Percentiles rank a stretch among this genome's conserved stretches.
Conservation (phyloP, 2,329 filamentous ascomycete genomes). For the Stagonosporopsis cucurbitacearum region DNA sequence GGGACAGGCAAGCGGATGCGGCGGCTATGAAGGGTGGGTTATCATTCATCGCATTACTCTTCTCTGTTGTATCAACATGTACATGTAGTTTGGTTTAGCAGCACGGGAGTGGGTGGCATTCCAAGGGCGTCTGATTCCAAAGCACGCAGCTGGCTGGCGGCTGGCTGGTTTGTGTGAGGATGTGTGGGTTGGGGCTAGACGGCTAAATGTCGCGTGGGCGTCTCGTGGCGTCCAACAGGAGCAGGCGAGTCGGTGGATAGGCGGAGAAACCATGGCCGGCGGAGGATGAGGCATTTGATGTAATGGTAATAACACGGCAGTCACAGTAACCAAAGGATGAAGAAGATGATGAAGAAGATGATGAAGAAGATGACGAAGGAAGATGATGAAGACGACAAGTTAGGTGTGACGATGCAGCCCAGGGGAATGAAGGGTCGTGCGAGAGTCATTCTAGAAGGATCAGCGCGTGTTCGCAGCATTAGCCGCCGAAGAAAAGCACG, state of each 20-base stretch:
- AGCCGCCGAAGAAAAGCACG: conserved; percentile 14
- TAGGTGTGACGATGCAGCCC: neutral
- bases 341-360: no score
- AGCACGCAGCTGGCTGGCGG: no score
- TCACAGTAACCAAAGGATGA: no score
- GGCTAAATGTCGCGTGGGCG: conserved; percentile 15
- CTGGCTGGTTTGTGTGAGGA: conserved; percentile 3
- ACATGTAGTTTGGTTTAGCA: conserved; percentile 22
- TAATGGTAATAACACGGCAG: no score
- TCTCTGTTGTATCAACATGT: conserved; percentile 30
- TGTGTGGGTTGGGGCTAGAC: conserved; percentile 1
- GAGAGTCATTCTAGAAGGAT: conserved; percentile 17
- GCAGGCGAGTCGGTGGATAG: neutral
- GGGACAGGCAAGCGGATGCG: conserved; percentile 45
- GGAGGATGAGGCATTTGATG: no score
- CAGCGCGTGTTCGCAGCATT: conserved; percentile 19
- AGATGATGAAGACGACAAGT: neutral
- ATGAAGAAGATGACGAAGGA: no score
- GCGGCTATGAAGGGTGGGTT: conserved; percentile 25
- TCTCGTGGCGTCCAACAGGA: conserved; percentile 11
- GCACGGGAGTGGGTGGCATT: conserved; percentile 33
- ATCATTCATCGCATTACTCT: conserved; percentile 1
- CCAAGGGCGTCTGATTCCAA: conserved; percentile 23
- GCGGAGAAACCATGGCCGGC: conserved; percentile 5
- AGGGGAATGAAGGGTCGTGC: no score